These are phyloP conservation scores for Diplocarpon rosae DNA, from an alignment of 2,329 filamentous ascomycete species.

Conservation along the genomic window DNA sequence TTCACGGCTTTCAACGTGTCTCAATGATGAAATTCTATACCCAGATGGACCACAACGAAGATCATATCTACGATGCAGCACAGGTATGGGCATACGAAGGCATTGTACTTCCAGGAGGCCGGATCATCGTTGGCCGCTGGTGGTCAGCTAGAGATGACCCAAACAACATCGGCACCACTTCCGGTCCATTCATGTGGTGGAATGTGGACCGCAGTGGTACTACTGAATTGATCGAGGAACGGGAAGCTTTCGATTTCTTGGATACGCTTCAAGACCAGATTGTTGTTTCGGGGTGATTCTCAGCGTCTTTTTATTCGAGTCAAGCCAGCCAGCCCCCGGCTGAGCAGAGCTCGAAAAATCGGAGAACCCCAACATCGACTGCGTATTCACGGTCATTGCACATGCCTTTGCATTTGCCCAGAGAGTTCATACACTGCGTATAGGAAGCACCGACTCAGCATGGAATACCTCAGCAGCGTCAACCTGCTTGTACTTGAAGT, in stretches of 20 bases:
- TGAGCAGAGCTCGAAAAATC: neutral
- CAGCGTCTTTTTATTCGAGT: neutral
- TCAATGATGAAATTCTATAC: conserved; percentile 40
- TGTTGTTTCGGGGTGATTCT: neutral
- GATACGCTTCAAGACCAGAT: conserved; percentile 2
- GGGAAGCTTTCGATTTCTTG: conserved; percentile 19
- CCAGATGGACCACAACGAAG: conserved; percentile 8
- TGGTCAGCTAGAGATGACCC: conserved; percentile 26
- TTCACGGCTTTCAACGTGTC: conserved; percentile 42
- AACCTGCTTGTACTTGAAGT: no score
- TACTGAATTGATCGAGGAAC: conserved; percentile 6
- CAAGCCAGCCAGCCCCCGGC: neutral
- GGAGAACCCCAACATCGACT: no score
- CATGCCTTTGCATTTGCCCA: no score
- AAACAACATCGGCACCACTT: conserved; percentile 5
- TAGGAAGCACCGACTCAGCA: no score
- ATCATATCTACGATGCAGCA: conserved; percentile 12
- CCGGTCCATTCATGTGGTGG: conserved; percentile 30
- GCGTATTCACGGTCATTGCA: no score
- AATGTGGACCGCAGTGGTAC: conserved; percentile 20
- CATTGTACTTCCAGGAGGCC: conserved; percentile 34
- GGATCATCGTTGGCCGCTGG: conserved; percentile 40
- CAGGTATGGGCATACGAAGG: conserved; percentile 37
- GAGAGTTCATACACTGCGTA: no score
- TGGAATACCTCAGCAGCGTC: no score